phyloP scores from a whole-genome alignment of 2,329 filamentous ascomycete species.

The Calonectria pauciramosa region DNA sequence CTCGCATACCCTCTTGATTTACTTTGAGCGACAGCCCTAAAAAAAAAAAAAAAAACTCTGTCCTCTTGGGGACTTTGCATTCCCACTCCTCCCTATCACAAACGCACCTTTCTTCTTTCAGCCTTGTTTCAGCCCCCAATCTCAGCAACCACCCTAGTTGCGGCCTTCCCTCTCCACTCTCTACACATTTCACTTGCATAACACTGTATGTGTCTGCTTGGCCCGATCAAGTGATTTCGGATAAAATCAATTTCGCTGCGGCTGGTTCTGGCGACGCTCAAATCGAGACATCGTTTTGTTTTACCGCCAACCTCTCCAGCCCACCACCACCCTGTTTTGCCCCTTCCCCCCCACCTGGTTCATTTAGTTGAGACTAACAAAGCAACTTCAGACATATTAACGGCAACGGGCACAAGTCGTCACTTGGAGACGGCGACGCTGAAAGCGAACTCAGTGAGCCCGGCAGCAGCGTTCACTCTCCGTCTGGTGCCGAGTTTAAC shows the following conservation, averaged over 20 bases:
- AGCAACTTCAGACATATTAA: constrained; percentile 44
- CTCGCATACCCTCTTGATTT: constrained; percentile 20
- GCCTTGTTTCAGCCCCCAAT: constrained; percentile 23
- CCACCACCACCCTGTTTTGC: not conserved
- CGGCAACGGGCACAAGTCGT: constrained; percentile 48
- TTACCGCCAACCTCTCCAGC: constrained; percentile 4
- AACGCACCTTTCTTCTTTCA: constrained; percentile 17
- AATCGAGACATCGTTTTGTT: constrained; percentile 6
- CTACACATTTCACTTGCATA: not conserved
- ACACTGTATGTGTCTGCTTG: not conserved
- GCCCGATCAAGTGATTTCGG: constrained; percentile 17
- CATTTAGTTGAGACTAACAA: constrained; percentile 39
- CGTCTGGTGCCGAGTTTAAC: constrained; percentile 54
- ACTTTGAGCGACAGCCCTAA: not conserved
- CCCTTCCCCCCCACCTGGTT: not conserved
- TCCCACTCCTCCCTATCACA: constrained; percentile 5
- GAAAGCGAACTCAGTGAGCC: constrained; percentile 61
- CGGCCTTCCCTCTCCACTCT: not conserved
- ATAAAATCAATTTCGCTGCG: constrained; percentile 4
- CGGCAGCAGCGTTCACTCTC: constrained; percentile 51
- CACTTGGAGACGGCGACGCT: constrained; percentile 55
- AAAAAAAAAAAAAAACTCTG: constrained; percentile 12
- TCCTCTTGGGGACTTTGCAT: not conserved
- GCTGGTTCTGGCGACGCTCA: not conserved
- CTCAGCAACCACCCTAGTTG: constrained; percentile 12